Conservation (phyloP, 2,329 filamentous ascomycete genomes). For the Fusarium piperis region DNA sequence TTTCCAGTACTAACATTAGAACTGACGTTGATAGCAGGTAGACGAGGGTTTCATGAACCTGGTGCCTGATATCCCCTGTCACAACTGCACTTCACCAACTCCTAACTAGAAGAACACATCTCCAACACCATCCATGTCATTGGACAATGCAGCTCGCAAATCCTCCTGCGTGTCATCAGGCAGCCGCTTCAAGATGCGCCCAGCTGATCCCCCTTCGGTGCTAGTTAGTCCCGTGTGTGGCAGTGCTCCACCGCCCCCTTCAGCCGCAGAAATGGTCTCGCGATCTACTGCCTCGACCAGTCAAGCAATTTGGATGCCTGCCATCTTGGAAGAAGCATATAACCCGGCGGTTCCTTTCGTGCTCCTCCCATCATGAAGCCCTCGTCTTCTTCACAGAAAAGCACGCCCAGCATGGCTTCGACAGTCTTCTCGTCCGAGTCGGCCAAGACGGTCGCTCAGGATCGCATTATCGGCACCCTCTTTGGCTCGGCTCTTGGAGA, state of each 20-base stretch:
- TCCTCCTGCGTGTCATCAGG: background rate
- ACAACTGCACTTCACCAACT: background rate
- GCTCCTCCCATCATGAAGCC: background rate
- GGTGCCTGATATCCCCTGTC: background rate
- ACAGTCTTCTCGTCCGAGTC: conserved; percentile 30
- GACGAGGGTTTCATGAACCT: background rate
- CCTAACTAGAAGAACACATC: background rate
- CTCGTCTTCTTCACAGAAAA: background rate
- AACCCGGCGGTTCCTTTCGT: background rate
- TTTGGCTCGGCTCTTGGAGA: conserved; percentile 64
- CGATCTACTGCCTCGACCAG: background rate
- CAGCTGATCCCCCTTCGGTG: background rate
- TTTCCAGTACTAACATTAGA: background rate
- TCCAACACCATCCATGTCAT: background rate
- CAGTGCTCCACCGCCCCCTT: background rate
- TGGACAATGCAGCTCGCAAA: background rate
- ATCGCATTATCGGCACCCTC: conserved; percentile 56
- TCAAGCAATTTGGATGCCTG: background rate
- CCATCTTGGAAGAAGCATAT: background rate
- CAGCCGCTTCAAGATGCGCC: background rate
- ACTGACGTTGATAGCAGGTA: background rate
- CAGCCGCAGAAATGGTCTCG: background rate
- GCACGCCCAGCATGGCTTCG: conserved; percentile 7
- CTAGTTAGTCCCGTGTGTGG: background rate
- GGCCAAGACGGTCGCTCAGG: conserved; percentile 41